phyloP scores from a whole-genome alignment of 1,284 basidiomycete species.

The Cronartium quercuum region DNA sequence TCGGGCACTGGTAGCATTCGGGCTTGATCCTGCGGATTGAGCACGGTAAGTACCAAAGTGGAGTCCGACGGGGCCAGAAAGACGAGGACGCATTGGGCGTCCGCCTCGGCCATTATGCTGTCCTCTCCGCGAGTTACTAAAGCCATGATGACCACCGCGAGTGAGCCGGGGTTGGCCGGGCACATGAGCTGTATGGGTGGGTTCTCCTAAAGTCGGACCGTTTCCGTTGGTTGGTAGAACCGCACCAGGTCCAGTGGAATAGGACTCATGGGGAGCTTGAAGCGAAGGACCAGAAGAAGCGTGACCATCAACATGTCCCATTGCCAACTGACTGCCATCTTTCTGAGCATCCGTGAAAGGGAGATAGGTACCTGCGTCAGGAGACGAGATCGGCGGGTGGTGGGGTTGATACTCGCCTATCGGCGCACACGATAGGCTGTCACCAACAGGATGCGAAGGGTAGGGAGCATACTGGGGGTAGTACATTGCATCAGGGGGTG shows the following conservation, averaged over 20 bases:
- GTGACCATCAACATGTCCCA: not conserved
- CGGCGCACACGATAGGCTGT: not conserved
- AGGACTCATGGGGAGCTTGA: not conserved
- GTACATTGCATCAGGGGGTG: not conserved
- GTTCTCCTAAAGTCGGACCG: too few relatives aligned
- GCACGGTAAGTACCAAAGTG: not conserved
- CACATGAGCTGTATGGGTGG: too few relatives aligned
- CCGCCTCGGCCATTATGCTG: not conserved
- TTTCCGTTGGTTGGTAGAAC: too few relatives aligned
- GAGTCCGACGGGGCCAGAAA: not conserved
- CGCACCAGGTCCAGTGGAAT: not conserved
- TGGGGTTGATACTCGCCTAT: not conserved
- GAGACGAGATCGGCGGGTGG: not conserved
- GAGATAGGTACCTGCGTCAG: not conserved
- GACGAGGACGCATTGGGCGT: not conserved
- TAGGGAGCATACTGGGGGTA: not conserved
- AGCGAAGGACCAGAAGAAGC: not conserved
- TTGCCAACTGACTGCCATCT: not conserved
- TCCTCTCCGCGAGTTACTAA: not conserved
- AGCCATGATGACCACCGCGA: not conserved
- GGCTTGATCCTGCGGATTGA: not conserved
- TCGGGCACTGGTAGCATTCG: not conserved
- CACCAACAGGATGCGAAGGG: not conserved
- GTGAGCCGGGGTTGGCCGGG: too few relatives aligned
- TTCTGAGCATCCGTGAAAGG: not conserved